A percentile compares a stretch with the other conserved stretches of the same genome.
Evolutionary conservation across 2,329 filamentous ascomycete species (phyloP).

Genomic region (Claviceps quebecensis): DNA sequence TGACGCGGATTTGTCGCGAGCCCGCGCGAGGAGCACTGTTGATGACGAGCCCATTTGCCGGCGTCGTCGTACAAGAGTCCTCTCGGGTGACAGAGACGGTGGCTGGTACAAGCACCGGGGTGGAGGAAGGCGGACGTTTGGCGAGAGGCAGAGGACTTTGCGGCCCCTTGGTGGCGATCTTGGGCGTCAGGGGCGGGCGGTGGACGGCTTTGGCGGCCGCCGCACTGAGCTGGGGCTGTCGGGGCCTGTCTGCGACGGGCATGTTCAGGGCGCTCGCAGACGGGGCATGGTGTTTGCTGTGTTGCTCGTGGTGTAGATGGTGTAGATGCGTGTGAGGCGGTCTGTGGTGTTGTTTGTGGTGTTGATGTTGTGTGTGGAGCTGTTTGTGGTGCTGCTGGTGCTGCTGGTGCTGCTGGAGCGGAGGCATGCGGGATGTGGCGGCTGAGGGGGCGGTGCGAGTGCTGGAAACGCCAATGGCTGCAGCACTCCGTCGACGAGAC

Average conservation of each 20-base stretch:
- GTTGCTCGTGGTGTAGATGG: not conserved
- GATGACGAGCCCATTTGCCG: conserved; percentile 40
- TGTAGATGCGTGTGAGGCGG: too few relatives aligned
- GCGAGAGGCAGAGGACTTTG: conserved; percentile 24
- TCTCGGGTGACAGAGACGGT: conserved; percentile 22
- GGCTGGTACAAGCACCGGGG: conserved; percentile 10
- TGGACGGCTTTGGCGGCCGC: conserved; percentile 40
- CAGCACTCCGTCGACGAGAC: too few relatives aligned
- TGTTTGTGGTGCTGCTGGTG: too few relatives aligned
- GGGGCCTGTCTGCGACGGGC: conserved; percentile 41
- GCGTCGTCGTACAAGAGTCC: conserved; percentile 36
- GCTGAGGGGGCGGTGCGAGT: not conserved
- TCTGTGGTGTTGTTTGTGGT: too few relatives aligned
- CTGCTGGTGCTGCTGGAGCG: too few relatives aligned
- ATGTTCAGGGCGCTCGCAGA: conserved; percentile 15
- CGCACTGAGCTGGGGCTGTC: conserved; percentile 56
- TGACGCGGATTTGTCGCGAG: conserved; percentile 54
- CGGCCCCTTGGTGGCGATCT: conserved; percentile 33
- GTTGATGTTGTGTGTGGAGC: too few relatives aligned
- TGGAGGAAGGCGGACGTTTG: conserved; percentile 16
- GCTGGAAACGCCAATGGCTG: too few relatives aligned
- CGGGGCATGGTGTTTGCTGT: conserved; percentile 3
- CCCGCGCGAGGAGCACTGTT: conserved; percentile 73
- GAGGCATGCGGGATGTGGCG: not conserved
- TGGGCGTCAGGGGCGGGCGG: conserved; percentile 38